A percentile compares a stretch with the other conserved stretches of the same genome.
phyloP scores from a whole-genome alignment of 1,139 yeast genomes.

The Candida sp. region DNA sequence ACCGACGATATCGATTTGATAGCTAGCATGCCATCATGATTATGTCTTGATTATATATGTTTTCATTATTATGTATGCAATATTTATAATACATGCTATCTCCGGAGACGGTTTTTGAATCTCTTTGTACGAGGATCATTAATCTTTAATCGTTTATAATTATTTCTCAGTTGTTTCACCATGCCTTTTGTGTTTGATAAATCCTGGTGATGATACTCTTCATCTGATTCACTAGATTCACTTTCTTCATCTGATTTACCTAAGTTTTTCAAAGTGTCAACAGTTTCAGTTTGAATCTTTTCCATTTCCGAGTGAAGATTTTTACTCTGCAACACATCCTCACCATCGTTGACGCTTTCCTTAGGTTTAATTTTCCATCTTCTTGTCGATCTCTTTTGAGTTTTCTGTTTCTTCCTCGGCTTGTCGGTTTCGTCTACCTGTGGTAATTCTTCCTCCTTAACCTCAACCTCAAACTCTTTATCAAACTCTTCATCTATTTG shows the following conservation, averaged over 20 bases:
- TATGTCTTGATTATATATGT: not conserved
- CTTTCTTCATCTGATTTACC: conserved; percentile 18
- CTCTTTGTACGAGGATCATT: conserved; percentile 33
- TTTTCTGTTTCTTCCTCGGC: conserved; percentile 30
- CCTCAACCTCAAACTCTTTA: conserved; percentile 13
- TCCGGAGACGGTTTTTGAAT: conserved; percentile 15
- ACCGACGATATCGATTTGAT: conserved; percentile 11
- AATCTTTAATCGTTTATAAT: conserved; percentile 41
- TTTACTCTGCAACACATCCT: conserved; percentile 26
- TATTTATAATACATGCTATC: conserved; percentile 1
- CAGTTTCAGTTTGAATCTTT: conserved; percentile 22
- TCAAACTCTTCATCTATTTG: conserved; percentile 10
- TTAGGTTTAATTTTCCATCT: conserved; percentile 53
- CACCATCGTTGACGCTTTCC: conserved; percentile 13
- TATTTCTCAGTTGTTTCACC: conserved; percentile 32
- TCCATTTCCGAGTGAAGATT: conserved; percentile 41
- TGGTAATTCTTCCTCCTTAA: conserved; percentile 9
- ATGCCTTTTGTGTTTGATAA: conserved; percentile 14
- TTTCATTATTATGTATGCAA: conserved; percentile 5
- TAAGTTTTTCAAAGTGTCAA: conserved; percentile 16
- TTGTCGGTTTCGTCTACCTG: conserved; percentile 11
- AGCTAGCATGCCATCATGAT: conserved; percentile 2
- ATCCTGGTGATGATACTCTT: conserved; percentile 7
- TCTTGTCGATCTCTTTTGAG: conserved; percentile 64
- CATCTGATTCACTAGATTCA: conserved; percentile 20